Evolutionary conservation across 805 yeast genomes (phyloP).

Genomic region (Saccharomycopsis sp.): DNA sequence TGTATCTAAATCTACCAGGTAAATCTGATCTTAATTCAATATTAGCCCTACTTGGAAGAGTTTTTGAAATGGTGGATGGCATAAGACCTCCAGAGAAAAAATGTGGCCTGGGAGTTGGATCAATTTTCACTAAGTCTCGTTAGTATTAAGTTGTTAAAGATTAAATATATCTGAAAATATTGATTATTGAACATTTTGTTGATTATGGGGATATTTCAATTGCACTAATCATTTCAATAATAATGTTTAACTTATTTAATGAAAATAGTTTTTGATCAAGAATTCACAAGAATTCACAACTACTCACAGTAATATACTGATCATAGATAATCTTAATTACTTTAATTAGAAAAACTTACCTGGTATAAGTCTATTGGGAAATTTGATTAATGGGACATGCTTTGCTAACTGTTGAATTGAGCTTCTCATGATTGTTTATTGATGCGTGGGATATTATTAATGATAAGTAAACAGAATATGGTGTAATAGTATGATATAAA

Average conservation of each 20-base stretch:
- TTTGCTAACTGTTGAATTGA: slow-evolving; percentile 23
- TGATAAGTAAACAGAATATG: too few species aligned
- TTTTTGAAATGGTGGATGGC: slow-evolving; percentile 24
- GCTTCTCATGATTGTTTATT: slow-evolving; percentile 26
- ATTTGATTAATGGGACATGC: slow-evolving; percentile 62
- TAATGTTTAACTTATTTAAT: too few species aligned
- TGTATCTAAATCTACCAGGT: slow-evolving; percentile 66
- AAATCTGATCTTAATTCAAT: slow-evolving; percentile 37
- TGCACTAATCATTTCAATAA: too few species aligned
- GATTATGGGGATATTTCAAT: too few species aligned
- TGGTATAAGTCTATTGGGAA: slow-evolving; percentile 24
- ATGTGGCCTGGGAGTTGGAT: slow-evolving; percentile 26
- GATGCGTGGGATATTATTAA: too few species aligned
- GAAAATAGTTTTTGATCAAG: not conserved
- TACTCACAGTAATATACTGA: too few species aligned
- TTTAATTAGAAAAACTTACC: slow-evolving; percentile 11
- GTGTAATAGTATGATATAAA: too few species aligned
- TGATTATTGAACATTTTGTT: too few species aligned
- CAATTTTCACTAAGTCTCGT: slow-evolving; percentile 9
- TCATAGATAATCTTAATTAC: too few species aligned
- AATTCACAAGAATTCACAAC: too few species aligned
- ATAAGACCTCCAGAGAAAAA: slow-evolving; percentile 34
- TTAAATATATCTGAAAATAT: too few species aligned
- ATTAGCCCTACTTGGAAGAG: slow-evolving; percentile 1
- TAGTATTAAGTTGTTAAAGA: too few species aligned